Evolutionary conservation across 148 eudicot genomes (phyloP), one percentile per base, ranked within the genome.

Genomic region (Fallopia convolvulus): DNA sequence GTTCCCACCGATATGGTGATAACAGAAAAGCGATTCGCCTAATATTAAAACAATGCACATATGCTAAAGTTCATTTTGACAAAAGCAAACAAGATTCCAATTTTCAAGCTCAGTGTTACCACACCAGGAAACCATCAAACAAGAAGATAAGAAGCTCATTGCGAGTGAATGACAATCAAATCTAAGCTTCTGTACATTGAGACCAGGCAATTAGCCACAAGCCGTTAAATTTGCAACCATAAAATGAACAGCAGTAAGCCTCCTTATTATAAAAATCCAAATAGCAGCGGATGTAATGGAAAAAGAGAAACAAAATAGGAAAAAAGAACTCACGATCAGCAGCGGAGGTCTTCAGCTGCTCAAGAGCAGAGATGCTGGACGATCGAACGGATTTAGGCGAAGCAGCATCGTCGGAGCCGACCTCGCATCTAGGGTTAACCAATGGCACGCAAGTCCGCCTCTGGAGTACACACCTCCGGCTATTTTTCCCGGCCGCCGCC

Each of bases 281-380:
- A 50, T 20, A 52, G 30, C 30, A 26, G 30, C 1, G 8, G 8
- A 48, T 15, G 3, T 7, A 61, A 79, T 11, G 20, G 1, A 20
- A 11, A 44, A 6, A 32, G 13, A 0, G 32, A 20, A 15, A 30
- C 5, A 14, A 50, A 72, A 48, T 12, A 61, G 71, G n/a, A 18
- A 63, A 65, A 60, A 21, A 49, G 70, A 26, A 81, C 85, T 17
- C 77, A 84, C 82, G 84, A 81, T 83, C 81, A 74, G 84, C 89
- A 61, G 84, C 94, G 33, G 84, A 76, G 61, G 88, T 75, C 81
- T 87, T 85, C 70, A 85, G 84, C 77, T 52, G 85, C 53, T 85
- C 85, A 72, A 83, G 88, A 39, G 85, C 88, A 66, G 88, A 78
- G 17, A 85, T 47, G 41, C 85, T 82, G 20, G 88, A 83, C 11